Evolutionary conservation across 2,329 filamentous ascomycete genomes (phyloP).

Genomic region (Cryphonectria parasitica): DNA sequence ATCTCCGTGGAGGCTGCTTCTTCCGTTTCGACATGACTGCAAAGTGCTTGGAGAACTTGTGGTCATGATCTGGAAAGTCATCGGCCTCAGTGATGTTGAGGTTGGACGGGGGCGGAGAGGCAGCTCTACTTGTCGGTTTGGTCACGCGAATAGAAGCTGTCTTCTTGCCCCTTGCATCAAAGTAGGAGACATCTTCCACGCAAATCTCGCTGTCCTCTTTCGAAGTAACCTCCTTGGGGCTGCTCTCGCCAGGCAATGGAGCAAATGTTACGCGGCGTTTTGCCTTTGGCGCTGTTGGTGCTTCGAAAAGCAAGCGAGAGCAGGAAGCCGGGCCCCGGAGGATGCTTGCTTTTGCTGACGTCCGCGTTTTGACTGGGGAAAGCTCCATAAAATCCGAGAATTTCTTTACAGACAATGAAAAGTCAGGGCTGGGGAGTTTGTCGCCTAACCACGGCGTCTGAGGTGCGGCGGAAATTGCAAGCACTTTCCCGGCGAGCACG

Average conservation of each 20-base stretch:
- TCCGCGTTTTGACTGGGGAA: constrained; percentile 43
- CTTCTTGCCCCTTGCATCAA: constrained; percentile 19
- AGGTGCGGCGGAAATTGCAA: constrained; percentile 35
- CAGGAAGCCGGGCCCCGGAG: constrained; percentile 4
- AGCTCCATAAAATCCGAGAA: constrained; percentile 58
- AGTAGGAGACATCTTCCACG: constrained; percentile 24
- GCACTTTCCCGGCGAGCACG: constrained; percentile 13
- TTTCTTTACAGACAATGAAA: constrained; percentile 53
- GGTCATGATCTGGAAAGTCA: constrained; percentile 41
- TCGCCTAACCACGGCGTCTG: constrained; percentile 31
- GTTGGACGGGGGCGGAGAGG: constrained; percentile 26
- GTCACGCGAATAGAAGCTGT: constrained; percentile 16
- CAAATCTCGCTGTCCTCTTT: constrained; percentile 11
- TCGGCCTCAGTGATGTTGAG: constrained; percentile 26
- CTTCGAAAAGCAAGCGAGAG: constrained; percentile 20
- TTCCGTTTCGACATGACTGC: constrained; percentile 43
- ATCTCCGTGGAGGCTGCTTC: constrained; percentile 35
- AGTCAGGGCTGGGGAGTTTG: constrained; percentile 48
- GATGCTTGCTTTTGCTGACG: constrained; percentile 9
- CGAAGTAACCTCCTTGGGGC: neutral
- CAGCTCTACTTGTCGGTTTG: constrained; percentile 11
- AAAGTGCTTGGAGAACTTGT: constrained; percentile 54
- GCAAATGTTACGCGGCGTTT: constrained; percentile 44
- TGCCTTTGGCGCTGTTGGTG: constrained; percentile 31
- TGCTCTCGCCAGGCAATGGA: constrained; percentile 33